Evolutionary conservation across 2,329 filamentous ascomycete genomes (phyloP).

Genomic region (Fusarium goolgardi): DNA sequence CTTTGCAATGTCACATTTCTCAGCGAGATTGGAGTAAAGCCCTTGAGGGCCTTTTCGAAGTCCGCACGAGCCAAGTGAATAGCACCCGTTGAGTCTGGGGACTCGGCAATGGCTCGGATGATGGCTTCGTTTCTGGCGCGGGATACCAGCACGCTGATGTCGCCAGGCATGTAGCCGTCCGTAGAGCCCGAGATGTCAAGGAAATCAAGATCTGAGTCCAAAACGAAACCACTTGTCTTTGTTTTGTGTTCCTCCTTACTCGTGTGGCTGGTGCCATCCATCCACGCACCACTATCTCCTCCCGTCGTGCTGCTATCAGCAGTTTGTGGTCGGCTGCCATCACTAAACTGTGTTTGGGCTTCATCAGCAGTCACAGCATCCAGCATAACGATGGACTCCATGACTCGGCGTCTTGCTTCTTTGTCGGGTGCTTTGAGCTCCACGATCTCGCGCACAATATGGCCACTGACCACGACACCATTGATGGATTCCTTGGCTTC

Average conservation of each 20-base stretch:
- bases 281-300: slow-evolving; percentile 74
- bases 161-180: slow-evolving; percentile 97
- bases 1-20: slow-evolving; percentile 94
- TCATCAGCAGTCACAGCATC: slow-evolving; percentile 58
- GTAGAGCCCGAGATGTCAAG: slow-evolving; percentile 93
- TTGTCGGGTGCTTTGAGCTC: slow-evolving; percentile 92
- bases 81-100: slow-evolving; percentile 57
- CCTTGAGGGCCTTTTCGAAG: slow-evolving; percentile 85
- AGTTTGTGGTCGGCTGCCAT: slow-evolving; percentile 67
- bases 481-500: slow-evolving; percentile 94
- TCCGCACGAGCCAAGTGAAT: slow-evolving; percentile 78
- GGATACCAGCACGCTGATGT: slow-evolving; percentile 85
- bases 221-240: slow-evolving; percentile 71
- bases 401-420: slow-evolving; percentile 83
- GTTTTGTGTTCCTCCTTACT: slow-evolving; percentile 55
- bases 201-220: slow-evolving; percentile 85
- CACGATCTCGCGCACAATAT: slow-evolving; percentile 92
- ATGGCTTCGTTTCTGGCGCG: slow-evolving; percentile 92
- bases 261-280: slow-evolving; percentile 74
- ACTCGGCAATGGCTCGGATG: slow-evolving; percentile 78
- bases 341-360: slow-evolving; percentile 51
- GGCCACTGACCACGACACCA: slow-evolving; percentile 88
- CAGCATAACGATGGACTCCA: slow-evolving; percentile 79
- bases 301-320: slow-evolving; percentile 66
- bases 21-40: slow-evolving; percentile 94